Percentiles rank a stretch among this genome's conserved stretches.
These are phyloP conservation scores for Penicillium hordei DNA, from an alignment of 2,329 filamentous ascomycete genomes.

Conservation along the genomic window DNA sequence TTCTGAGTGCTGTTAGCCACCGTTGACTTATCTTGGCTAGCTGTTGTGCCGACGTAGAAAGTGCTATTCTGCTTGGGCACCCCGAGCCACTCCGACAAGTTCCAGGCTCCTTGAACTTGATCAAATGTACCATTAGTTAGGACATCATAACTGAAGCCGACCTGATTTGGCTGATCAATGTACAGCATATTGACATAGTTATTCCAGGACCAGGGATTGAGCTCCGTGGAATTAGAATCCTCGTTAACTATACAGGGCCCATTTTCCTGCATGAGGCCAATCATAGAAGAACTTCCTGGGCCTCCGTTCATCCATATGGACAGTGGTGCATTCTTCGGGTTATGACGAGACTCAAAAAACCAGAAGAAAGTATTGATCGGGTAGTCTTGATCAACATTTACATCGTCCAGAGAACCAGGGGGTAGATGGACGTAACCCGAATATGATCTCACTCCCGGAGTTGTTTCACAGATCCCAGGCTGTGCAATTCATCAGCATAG, in stretches of 20 bases:
- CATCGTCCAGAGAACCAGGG: constrained; percentile 43
- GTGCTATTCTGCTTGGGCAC: constrained; percentile 52
- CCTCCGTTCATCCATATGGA: constrained; percentile 65
- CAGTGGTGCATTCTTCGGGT: constrained; percentile 55
- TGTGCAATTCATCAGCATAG: constrained; percentile 19
- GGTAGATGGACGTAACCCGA: constrained; percentile 61
- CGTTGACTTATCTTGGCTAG: constrained; percentile 45
- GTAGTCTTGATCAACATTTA: constrained; percentile 51
- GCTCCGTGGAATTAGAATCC: constrained; percentile 51
- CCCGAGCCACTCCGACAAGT: constrained; percentile 29
- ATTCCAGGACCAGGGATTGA: constrained; percentile 64
- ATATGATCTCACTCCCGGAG: constrained; percentile 56
- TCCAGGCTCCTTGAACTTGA: constrained; percentile 27
- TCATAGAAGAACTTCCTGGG: constrained; percentile 59
- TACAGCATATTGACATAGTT: constrained; percentile 67
- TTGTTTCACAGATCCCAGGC: constrained; percentile 58
- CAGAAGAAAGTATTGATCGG: constrained; percentile 65
- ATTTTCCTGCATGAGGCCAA: constrained; percentile 55
- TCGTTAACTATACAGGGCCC: constrained; percentile 55
- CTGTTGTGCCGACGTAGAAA: constrained; percentile 54
- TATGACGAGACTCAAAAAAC: constrained; percentile 61
- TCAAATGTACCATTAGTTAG: constrained; percentile 43
- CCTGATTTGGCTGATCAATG: constrained; percentile 65
- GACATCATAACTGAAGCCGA: constrained; percentile 58
- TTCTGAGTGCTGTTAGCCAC: constrained; percentile 54